Evolutionary conservation across 2,329 filamentous ascomycete genomes (phyloP).

Genomic region (Alternaria sp.): DNA sequence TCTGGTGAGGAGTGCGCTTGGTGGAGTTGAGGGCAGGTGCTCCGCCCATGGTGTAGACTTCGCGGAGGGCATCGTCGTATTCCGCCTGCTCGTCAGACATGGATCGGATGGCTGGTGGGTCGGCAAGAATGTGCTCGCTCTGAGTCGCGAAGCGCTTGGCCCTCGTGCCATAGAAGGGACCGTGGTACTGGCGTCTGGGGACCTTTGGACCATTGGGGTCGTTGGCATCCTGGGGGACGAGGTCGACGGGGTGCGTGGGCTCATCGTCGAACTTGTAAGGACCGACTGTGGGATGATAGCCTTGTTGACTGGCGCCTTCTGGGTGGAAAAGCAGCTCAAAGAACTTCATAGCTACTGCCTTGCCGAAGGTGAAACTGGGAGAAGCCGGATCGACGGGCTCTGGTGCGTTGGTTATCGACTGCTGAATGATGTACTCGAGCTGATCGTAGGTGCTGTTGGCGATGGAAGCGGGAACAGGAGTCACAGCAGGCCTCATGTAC

Average conservation of each 20-base stretch:
- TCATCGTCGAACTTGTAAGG: slow-evolving; percentile 32
- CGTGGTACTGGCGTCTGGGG: slow-evolving; percentile 23
- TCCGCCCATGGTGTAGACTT: slow-evolving; percentile 19
- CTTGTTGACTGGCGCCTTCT: slow-evolving; percentile 11
- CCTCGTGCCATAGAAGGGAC: slow-evolving; percentile 30
- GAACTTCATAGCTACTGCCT: slow-evolving; percentile 24
- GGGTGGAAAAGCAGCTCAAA: slow-evolving; percentile 23
- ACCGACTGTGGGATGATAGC: slow-evolving; percentile 24
- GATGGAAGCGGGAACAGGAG: slow-evolving; percentile 5
- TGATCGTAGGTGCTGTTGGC: slow-evolving; percentile 16
- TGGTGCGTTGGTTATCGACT: slow-evolving; percentile 5
- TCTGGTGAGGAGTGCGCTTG: slow-evolving; percentile 18
- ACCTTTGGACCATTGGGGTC: slow-evolving; percentile 26
- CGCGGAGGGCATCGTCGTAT: slow-evolving; percentile 16
- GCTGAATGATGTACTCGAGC: slow-evolving; percentile 14
- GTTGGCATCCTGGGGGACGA: slow-evolving; percentile 30
- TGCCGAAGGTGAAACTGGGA: slow-evolving; percentile 27
- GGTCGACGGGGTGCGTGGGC: slow-evolving; percentile 29
- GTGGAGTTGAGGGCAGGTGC: slow-evolving; percentile 13
- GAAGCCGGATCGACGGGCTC: slow-evolving; percentile 17
- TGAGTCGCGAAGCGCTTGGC: slow-evolving; percentile 29
- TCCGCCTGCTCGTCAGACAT: slow-evolving; percentile 6
- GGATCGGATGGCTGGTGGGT: slow-evolving; percentile 18
- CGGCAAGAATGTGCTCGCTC: slow-evolving; percentile 16
- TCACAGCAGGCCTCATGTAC: slow-evolving; percentile 14